These are phyloP conservation scores for Zygotorulaspora sp. DNA, from an alignment of 805 yeast species.

Conservation along the genomic window DNA sequence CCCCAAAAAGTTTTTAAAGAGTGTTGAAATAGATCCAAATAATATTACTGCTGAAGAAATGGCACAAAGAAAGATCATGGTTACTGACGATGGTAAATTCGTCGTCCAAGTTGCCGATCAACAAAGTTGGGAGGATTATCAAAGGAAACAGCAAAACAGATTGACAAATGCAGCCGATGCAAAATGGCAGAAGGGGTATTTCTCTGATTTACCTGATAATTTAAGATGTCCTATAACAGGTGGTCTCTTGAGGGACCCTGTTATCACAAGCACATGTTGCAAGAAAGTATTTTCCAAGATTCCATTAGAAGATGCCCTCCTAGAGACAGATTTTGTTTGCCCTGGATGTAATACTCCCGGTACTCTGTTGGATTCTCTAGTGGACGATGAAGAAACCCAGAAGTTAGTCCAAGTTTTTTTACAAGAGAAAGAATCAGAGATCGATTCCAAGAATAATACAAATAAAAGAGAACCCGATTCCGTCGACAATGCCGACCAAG, in stretches of 20 bases:
- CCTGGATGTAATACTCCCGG: slow-evolving; percentile 80
- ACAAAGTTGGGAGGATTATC: slow-evolving; percentile 84
- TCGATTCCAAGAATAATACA: slow-evolving; percentile 2
- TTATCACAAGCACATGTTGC: slow-evolving; percentile 77
- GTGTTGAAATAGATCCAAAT: slow-evolving; percentile 50
- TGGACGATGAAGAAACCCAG: slow-evolving; percentile 56
- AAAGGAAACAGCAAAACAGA: slow-evolving; percentile 49
- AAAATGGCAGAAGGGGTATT: slow-evolving; percentile 43
- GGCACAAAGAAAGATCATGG: slow-evolving; percentile 59
- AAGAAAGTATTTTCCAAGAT: slow-evolving; percentile 51
- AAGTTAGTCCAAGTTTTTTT: slow-evolving; percentile 50
- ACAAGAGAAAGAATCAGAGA: slow-evolving; percentile 31
- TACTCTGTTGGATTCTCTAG: slow-evolving; percentile 66
- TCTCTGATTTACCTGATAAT: slow-evolving; percentile 46
- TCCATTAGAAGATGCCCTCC: slow-evolving; percentile 58
- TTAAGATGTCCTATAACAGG: slow-evolving; percentile 68
- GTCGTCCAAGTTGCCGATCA: slow-evolving; percentile 95
- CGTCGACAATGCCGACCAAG: slow-evolving; percentile 7
- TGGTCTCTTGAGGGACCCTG: slow-evolving; percentile 65
- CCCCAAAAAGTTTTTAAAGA: slow-evolving; percentile 85
- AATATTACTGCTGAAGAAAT: slow-evolving; percentile 63
- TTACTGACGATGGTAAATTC: slow-evolving; percentile 91
- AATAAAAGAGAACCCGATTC: slow-evolving; percentile 7
- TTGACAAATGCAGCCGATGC: slow-evolving; percentile 40
- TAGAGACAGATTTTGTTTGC: slow-evolving; percentile 84